These are phyloP conservation scores for Exophiala aquamarina DNA, from an alignment of 2,329 filamentous ascomycete genomes.

Conservation along the genomic window DNA sequence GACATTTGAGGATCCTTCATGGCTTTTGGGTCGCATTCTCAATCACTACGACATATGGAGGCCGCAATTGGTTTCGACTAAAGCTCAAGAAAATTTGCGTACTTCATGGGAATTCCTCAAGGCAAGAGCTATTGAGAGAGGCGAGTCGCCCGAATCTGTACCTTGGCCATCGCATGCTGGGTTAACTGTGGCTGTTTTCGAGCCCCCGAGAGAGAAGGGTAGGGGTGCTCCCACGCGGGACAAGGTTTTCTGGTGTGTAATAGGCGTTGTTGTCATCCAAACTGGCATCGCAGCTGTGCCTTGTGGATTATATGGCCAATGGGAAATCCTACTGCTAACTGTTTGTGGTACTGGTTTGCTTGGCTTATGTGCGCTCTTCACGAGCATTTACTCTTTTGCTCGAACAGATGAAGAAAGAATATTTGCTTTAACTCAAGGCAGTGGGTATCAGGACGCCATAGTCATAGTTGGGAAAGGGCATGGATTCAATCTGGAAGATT, in stretches of 20 bases:
- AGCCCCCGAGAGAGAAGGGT: conserved; percentile 11
- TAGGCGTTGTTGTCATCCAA: conserved; percentile 32
- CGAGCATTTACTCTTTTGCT: too few species aligned
- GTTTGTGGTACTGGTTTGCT: too few species aligned
- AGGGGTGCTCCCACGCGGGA: conserved; percentile 19
- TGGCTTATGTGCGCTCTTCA: too few species aligned
- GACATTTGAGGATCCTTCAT: conserved; percentile 40
- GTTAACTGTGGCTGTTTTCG: conserved; percentile 27
- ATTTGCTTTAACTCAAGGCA: too few species aligned
- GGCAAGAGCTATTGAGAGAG: conserved; percentile 8
- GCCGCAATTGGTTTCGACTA: not conserved
- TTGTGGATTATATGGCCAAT: conserved; percentile 32
- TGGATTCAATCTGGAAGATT: too few species aligned
- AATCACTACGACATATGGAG: conserved; percentile 39
- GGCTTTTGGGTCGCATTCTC: conserved; percentile 45
- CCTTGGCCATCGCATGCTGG: conserved; percentile 11
- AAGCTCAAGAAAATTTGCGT: conserved; percentile 10
- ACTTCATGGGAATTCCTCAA: conserved; percentile 7
- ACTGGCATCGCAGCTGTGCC: conserved; percentile 36
- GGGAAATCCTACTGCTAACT: conserved; percentile 30
- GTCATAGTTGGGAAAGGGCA: too few species aligned
- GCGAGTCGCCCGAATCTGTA: not conserved
- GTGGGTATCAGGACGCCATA: too few species aligned
- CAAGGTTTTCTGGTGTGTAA: conserved; percentile 26
- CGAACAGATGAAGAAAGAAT: too few species aligned